phyloP scores from a whole-genome alignment of 2,329 filamentous ascomycete genomes.

The Fusarium tjaetaba region DNA sequence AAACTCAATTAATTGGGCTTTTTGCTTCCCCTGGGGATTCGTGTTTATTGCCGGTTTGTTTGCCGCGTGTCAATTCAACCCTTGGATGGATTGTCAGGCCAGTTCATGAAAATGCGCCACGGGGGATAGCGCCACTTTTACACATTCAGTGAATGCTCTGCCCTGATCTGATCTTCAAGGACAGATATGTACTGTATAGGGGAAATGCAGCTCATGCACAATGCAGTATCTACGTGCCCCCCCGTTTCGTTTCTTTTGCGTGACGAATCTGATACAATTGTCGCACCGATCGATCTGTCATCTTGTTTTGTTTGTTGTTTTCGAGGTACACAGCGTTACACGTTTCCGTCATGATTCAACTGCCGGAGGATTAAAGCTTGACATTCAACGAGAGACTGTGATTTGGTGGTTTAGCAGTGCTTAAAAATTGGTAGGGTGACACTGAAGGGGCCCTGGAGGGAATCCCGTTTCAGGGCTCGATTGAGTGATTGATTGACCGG shows the following conservation, averaged over 20 bases:
- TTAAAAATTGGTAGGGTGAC: not conserved
- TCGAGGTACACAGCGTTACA: not conserved
- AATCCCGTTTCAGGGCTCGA: not conserved
- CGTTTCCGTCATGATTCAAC: slow-evolving; percentile 10
- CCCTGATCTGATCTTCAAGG: not conserved
- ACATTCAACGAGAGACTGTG: not conserved
- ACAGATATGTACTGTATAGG: not conserved
- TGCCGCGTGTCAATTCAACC: not conserved
- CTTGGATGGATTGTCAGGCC: not conserved
- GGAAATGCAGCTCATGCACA: not conserved
- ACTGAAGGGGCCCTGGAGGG: not conserved
- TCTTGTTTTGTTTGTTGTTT: not conserved
- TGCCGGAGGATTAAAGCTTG: slow-evolving; percentile 15
- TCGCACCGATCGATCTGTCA: slow-evolving; percentile 13
- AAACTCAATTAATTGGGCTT: not conserved
- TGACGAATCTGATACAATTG: not conserved
- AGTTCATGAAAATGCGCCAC: not conserved
- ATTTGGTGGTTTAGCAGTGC: not conserved
- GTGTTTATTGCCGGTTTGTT: not conserved
- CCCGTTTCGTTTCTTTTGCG: not conserved
- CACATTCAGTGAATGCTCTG: not conserved
- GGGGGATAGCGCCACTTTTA: not conserved
- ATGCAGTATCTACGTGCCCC: not conserved
- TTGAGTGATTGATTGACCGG: not conserved
- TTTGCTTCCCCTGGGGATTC: not conserved